Conservation (phyloP, 2,329 filamentous ascomycete genomes). For the Curvularia verruculosa region DNA sequence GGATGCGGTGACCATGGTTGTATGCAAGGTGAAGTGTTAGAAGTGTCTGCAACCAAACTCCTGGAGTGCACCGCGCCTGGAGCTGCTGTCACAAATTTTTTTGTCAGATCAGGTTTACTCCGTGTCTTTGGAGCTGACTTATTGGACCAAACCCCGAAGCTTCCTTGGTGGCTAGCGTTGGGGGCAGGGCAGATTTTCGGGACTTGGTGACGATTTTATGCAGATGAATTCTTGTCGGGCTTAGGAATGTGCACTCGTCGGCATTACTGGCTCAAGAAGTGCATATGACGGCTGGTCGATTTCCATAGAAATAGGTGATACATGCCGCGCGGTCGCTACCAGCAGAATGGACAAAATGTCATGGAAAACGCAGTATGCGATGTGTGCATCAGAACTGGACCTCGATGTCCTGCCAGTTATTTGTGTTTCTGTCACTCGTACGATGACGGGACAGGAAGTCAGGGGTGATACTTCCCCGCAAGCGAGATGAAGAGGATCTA, state of each 20-base stretch:
- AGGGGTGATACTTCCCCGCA: conserved; percentile 15
- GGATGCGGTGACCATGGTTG: conserved; percentile 5
- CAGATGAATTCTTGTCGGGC: not conserved
- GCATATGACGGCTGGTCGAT: conserved; percentile 2
- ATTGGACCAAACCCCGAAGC: not conserved
- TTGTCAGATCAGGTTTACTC: not conserved
- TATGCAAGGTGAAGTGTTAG: conserved; percentile 1
- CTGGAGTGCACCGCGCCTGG: not conserved
- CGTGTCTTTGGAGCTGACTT: not conserved
- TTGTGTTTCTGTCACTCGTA: conserved; percentile 13
- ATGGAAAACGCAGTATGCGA: conserved; percentile 9
- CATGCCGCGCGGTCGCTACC: conserved; percentile 13
- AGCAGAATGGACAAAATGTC: conserved; percentile 5
- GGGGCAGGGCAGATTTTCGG: not conserved
- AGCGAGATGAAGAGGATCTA: conserved; percentile 17
- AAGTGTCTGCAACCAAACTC: not conserved
- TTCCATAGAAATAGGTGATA: not conserved
- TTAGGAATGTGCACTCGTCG: not conserved
- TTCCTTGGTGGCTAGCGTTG: not conserved
- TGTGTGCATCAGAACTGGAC: conserved; percentile 9
- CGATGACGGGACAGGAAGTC: conserved; percentile 11
- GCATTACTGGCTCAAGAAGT: not conserved
- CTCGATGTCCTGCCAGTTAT: conserved; percentile 3
- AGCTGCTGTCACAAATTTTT: not conserved
- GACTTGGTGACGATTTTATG: not conserved